phyloP scores from a whole-genome alignment of 1,139 yeast species.

The Suhomyces bolitotheri region DNA sequence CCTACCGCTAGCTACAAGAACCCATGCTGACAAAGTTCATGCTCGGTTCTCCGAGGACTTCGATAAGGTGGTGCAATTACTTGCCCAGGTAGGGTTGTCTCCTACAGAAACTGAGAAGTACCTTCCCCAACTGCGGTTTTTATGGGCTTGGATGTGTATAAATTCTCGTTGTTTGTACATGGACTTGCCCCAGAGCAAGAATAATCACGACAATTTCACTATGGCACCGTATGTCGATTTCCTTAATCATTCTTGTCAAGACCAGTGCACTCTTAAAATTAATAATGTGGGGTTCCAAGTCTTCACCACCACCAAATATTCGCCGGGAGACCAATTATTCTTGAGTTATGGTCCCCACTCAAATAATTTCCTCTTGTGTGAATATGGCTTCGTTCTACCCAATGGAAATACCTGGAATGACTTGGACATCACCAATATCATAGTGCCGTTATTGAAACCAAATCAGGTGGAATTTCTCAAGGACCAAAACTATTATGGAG shows the following conservation, averaged over 20 bases:
- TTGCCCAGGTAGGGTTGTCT: constrained; percentile 17
- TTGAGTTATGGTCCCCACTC: constrained; percentile 88
- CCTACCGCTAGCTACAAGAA: constrained; percentile 42
- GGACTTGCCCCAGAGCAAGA: constrained; percentile 56
- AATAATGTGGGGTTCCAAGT: constrained; percentile 55
- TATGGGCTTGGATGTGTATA: constrained; percentile 82
- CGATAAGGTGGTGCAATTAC: constrained; percentile 24
- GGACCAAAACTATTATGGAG: constrained; percentile 61
- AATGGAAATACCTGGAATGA: constrained; percentile 63
- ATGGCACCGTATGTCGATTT: constrained; percentile 92
- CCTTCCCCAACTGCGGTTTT: constrained; percentile 29
- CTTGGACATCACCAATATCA: constrained; percentile 56
- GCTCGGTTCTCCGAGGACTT: constrained; percentile 42
- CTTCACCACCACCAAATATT: constrained; percentile 36
- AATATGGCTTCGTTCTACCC: constrained; percentile 74
- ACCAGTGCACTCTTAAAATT: constrained; percentile 52
- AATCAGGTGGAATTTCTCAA: constrained; percentile 49
- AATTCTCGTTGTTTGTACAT: constrained; percentile 90
- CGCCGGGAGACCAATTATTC: constrained; percentile 57
- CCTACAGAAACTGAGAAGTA: neutral
- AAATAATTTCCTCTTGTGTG: constrained; percentile 76
- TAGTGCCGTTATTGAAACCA: constrained; percentile 37
- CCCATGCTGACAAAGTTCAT: constrained; percentile 38
- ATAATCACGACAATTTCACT: constrained; percentile 67
- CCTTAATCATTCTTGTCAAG: constrained; percentile 68